A percentile compares a stretch with the other conserved stretches of the same genome.
Evolutionary conservation across 306 rosid species (phyloP).

Genomic region (Malus sieversii): DNA sequence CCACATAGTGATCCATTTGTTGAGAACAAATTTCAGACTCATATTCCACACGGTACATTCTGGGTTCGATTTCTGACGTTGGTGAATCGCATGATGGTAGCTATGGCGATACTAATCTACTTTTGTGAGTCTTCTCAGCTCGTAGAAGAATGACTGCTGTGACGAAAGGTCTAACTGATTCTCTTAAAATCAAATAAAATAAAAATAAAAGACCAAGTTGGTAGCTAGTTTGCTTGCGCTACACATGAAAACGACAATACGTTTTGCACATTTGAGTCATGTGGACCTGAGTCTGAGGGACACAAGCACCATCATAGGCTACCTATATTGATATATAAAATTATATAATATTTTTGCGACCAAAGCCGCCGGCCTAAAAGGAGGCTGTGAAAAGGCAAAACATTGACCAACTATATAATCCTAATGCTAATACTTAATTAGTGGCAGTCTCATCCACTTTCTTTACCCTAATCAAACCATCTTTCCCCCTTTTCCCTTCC

Average conservation of each 20-base stretch:
- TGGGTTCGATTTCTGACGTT: rapidly evolving
- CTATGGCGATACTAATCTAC: no score
- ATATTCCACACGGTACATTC: rapidly evolving
- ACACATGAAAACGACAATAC: background rate
- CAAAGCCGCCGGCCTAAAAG: slow-evolving; percentile 9
- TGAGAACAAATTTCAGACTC: no score
- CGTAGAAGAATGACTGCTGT: rapidly evolving
- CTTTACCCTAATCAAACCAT: background rate
- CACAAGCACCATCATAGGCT: background rate
- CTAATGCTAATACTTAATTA: background rate
- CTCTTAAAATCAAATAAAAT: background rate
- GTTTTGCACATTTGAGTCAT: background rate
- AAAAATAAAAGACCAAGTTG: background rate
- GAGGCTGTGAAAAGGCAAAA: background rate
- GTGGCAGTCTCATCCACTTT: background rate
- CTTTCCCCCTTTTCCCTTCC: background rate
- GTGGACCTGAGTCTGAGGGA: background rate
- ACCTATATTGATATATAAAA: background rate
- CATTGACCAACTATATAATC: background rate
- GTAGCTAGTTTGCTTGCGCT: background rate
- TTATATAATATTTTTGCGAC: background rate
- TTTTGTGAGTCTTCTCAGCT: no score
- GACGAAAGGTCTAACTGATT: no score
- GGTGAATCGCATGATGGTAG: rapidly evolving
- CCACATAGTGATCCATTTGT: no score